Evolutionary conservation across 2,329 filamentous ascomycete genomes (phyloP).

Genomic region (Fusarium tanahbumbuense): DNA sequence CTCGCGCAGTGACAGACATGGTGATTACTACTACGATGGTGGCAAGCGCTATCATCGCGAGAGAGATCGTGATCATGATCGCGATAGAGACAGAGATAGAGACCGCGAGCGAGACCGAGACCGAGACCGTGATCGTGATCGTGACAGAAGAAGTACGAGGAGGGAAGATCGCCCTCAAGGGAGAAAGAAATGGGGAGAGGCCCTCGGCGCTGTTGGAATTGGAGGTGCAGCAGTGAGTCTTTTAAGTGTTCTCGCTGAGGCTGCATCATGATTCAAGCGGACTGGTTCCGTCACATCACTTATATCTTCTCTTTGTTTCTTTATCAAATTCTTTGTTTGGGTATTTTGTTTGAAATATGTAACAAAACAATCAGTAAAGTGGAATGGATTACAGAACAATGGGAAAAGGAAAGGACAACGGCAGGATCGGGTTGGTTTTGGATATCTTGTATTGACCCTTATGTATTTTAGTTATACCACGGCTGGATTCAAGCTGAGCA

Average conservation of each 20-base stretch:
- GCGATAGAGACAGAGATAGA: constrained; percentile 35
- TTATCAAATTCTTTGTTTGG: not conserved
- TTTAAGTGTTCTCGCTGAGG: constrained; percentile 68
- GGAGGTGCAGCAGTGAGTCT: constrained; percentile 70
- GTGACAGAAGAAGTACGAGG: constrained; percentile 53
- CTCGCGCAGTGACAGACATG: constrained; percentile 48
- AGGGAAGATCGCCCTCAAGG: constrained; percentile 54
- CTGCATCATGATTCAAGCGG: constrained; percentile 53
- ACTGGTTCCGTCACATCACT: constrained; percentile 14
- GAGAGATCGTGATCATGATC: constrained; percentile 52
- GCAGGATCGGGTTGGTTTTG: constrained; percentile 10
- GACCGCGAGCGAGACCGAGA: constrained; percentile 38
- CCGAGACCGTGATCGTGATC: constrained; percentile 52
- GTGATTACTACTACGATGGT: constrained; percentile 51
- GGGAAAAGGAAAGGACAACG: constrained; percentile 7
- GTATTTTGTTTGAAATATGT: constrained; percentile 6
- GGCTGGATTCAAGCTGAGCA: not conserved
- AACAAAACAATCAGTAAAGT: constrained; percentile 7
- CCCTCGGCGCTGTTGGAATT: constrained; percentile 68
- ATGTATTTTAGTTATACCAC: constrained; percentile 31
- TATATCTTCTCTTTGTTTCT: constrained; percentile 8
- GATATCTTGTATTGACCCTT: constrained; percentile 21
- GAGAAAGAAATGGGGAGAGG: constrained; percentile 64
- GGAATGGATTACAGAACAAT: constrained; percentile 35
- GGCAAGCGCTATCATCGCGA: constrained; percentile 52